Conservation (phyloP, 1,284 basidiomycete species). For the Leccinum fuscescens region DNA sequence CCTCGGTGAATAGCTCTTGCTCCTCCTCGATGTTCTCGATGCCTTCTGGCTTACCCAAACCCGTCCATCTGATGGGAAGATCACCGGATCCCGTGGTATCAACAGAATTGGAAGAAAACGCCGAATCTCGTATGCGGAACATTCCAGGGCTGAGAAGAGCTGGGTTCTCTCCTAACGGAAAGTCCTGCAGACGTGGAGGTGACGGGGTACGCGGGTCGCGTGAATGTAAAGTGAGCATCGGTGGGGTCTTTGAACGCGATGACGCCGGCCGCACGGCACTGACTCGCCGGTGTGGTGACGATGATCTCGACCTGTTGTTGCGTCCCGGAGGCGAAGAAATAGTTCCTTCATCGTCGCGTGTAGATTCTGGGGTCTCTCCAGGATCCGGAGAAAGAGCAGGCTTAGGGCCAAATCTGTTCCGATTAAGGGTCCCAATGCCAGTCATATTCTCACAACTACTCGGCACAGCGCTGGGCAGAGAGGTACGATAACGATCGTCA, state of each 20-base stretch:
- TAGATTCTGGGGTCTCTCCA: slow-evolving; percentile 10
- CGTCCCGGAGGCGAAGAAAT: slow-evolving; percentile 14
- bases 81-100: slow-evolving; percentile 43
- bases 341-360: slow-evolving; percentile 16
- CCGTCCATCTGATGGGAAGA: slow-evolving; percentile 55
- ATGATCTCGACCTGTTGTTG: slow-evolving; percentile 23
- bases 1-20: slow-evolving; percentile 28
- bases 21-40: slow-evolving; percentile 33
- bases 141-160: slow-evolving; percentile 45
- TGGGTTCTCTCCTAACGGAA: slow-evolving; percentile 27
- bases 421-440: slow-evolving; percentile 52
- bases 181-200: slow-evolving; percentile 23
- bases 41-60: slow-evolving; percentile 35
- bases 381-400: slow-evolving; percentile 7
- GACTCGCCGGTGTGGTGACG: slow-evolving; percentile 29
- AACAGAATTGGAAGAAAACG: slow-evolving; percentile 43
- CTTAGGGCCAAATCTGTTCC: slow-evolving; percentile 29
- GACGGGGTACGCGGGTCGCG: slow-evolving; percentile 29
- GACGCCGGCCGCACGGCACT: slow-evolving; percentile 31
- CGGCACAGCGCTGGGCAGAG: slow-evolving; percentile 51
- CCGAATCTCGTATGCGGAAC: slow-evolving; percentile 52
- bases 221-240: slow-evolving; percentile 30
- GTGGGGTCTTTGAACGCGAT: slow-evolving; percentile 35
- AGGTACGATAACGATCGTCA: slow-evolving; percentile 37
- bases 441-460: slow-evolving; percentile 56